phyloP scores from a whole-genome alignment of 345 rosid species.

The Clausena lansium region DNA sequence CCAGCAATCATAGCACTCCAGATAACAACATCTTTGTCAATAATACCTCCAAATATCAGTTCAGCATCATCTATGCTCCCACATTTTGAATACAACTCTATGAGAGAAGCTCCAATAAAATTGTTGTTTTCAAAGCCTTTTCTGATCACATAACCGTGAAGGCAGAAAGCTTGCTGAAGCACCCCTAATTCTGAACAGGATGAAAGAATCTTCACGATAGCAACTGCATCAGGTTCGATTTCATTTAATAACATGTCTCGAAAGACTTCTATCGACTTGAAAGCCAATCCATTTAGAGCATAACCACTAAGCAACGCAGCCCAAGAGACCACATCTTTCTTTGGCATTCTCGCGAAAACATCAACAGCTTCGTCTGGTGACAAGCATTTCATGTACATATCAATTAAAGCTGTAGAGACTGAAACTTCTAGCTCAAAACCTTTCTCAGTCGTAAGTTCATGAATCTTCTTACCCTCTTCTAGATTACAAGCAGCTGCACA shows the following conservation, averaged over 20 bases:
- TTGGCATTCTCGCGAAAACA: slow-evolving; percentile 45
- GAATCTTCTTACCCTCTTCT: slow-evolving; percentile 47
- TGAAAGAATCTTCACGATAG: slow-evolving; percentile 53
- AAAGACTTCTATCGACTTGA: slow-evolving; percentile 39
- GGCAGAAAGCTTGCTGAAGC: slow-evolving; percentile 49
- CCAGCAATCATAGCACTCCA: slow-evolving; percentile 63
- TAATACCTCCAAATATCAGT: slow-evolving; percentile 37
- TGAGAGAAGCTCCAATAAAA: slow-evolving; percentile 45
- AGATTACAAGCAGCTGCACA: slow-evolving; percentile 42
- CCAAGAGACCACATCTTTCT: slow-evolving; percentile 62
- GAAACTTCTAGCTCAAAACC: slow-evolving; percentile 39
- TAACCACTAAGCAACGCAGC: slow-evolving; percentile 53
- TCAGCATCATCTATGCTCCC: slow-evolving; percentile 42
- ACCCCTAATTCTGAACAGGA: slow-evolving; percentile 50
- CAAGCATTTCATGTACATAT: slow-evolving; percentile 63
- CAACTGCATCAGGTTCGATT: slow-evolving; percentile 53
- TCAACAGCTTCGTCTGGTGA: slow-evolving; percentile 43
- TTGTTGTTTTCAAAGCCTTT: slow-evolving; percentile 41
- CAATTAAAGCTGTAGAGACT: slow-evolving; percentile 51
- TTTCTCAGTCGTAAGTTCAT: slow-evolving; percentile 37
- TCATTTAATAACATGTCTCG: slow-evolving; percentile 36
- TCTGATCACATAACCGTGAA: slow-evolving; percentile 46
- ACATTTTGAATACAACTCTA: slow-evolving; percentile 60
- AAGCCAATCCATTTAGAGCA: slow-evolving; percentile 47
- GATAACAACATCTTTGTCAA: slow-evolving; percentile 46